Conservation (phyloP, 1,284 basidiomycete genomes). For the Austroboletus niveus region DNA sequence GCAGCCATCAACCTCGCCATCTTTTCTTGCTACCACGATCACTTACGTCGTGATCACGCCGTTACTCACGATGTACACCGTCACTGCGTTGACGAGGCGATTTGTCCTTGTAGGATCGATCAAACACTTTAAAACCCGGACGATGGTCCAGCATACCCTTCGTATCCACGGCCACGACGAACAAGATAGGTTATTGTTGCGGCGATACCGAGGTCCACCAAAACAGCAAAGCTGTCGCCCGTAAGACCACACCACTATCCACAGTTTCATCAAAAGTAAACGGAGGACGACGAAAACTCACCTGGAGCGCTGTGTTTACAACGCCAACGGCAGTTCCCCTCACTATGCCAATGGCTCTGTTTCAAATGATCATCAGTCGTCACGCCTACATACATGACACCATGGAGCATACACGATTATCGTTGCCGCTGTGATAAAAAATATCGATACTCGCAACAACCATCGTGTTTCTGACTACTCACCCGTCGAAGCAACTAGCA, state of each 20-base stretch:
- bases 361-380: background rate
- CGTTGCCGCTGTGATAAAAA: background rate
- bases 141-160: background rate
- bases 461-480: background rate
- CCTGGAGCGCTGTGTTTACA: background rate
- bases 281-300: background rate
- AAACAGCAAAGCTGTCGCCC: background rate
- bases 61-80: conserved; percentile 1
- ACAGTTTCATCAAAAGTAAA: background rate
- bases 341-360: background rate
- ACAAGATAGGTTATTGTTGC: background rate
- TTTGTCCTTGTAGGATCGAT: background rate
- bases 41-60: background rate
- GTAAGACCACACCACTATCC: background rate
- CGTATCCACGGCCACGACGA: background rate
- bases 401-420: background rate
- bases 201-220: conserved; percentile 1
- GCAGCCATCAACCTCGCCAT: background rate
- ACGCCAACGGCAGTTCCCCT: background rate
- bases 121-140: too few species aligned
- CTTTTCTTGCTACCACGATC: background rate
- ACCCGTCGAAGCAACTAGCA: background rate
- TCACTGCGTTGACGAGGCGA: background rate
- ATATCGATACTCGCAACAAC: too few species aligned
- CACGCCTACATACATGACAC: background rate